Percentiles rank a stretch among this genome's conserved stretches.
These are phyloP conservation scores for Blastobotrys serpentis DNA, from an alignment of 1,139 yeast species.

Conservation along the genomic window DNA sequence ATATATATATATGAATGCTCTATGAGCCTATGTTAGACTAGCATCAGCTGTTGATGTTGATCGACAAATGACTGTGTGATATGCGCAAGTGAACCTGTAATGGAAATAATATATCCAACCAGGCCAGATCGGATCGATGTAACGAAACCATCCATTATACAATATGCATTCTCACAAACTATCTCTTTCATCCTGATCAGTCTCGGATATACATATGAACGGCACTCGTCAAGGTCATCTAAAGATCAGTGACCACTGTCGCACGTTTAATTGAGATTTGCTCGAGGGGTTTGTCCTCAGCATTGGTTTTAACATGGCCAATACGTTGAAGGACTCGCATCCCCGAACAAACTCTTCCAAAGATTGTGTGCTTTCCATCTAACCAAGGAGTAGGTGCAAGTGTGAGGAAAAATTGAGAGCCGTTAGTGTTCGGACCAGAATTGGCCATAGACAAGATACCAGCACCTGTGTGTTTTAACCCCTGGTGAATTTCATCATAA, in stretches of 20 bases:
- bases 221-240: background rate
- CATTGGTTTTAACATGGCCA: constrained; percentile 48
- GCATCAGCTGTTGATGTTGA: too few relatives aligned
- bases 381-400: constrained; percentile 47
- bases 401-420: constrained; percentile 54
- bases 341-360: constrained; percentile 61
- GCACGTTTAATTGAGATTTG: constrained; percentile 26
- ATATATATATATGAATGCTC: too few relatives aligned
- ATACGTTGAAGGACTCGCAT: constrained; percentile 53
- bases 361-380: constrained; percentile 50
- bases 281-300: constrained; percentile 44
- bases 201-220: too few relatives aligned
- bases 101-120: too few relatives aligned
- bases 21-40: too few relatives aligned
- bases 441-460: constrained; percentile 55
- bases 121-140: too few relatives aligned
- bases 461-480: constrained; percentile 52
- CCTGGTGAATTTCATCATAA: constrained; percentile 50
- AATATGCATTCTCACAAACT: too few relatives aligned
- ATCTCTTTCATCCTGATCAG: too few relatives aligned
- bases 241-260: constrained; percentile 5
- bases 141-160: too few relatives aligned
- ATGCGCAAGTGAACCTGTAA: too few relatives aligned
- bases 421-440: constrained; percentile 40
- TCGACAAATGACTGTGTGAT: too few relatives aligned